Base-by-base conservation (phyloP, 148 eudicot genomes). In the Amaranthus cruentus region DNA sequence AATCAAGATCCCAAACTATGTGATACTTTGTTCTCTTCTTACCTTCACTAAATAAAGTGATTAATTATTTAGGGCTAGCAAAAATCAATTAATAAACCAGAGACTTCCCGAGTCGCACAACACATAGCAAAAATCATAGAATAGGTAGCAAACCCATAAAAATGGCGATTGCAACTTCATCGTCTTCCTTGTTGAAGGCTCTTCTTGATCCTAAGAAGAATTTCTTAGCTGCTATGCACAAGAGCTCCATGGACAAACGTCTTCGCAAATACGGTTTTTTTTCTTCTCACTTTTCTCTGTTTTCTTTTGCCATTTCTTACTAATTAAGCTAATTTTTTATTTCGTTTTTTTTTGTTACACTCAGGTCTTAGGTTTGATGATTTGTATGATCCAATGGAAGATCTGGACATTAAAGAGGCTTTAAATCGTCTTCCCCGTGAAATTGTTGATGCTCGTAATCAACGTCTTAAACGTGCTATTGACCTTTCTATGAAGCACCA, bases 401-500 rank as follows among this genome's bases (percentile, higher is more conserved):
- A 86, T 84, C 74, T 90, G 82, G 99, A 95, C 75, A 79, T 95
- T 28, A 85, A 90, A 84, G 99, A 95, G 65, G 96, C 97, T 2
- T 55, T 95, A 70, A 76, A 90, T 78, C 84, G 99, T 42, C 88
- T 95, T 6, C 99, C 99, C 12, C 78, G 90, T 47, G 97, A 95
- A 86, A 71, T 95, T 55, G 91, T 95, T 6, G 91, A 91, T 64
- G 97, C 99, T 76, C 87, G 99, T 46, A 88, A 87, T 72, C 99
- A 91, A 72, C 91, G 99, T 48, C 92, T 95, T 53, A 86, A 85
- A 85, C 97, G 99, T 21, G 97, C 97, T 15, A 86, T 91, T 83
- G 97, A 95, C 69, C 96, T 95, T 61, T 89, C 97, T 15, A 78
- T 91, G 93, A 95, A 95, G 85, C 97, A 95, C 75, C 82, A 90